phyloP scores from a whole-genome alignment of 1,284 basidiomycete species.

The Macrocybe sp. region DNA sequence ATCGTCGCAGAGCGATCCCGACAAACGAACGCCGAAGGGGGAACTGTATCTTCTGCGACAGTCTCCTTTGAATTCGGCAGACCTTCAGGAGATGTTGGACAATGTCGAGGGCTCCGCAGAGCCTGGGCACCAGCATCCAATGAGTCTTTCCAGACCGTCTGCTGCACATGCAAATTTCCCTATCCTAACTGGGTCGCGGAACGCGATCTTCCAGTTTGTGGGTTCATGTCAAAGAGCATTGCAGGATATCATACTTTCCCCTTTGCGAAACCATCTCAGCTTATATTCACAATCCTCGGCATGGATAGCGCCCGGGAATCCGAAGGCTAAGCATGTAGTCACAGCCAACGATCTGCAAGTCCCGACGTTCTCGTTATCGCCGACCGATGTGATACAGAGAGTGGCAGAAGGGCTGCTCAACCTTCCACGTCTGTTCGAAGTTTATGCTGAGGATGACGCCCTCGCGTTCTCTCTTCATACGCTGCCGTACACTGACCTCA shows the following conservation, averaged over 20 bases:
- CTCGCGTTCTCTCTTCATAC: constrained; percentile 87
- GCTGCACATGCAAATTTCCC: constrained; percentile 25
- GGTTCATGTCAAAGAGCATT: constrained; percentile 72
- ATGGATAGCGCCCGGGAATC: constrained; percentile 58
- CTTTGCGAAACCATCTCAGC: constrained; percentile 73
- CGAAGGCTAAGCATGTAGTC: constrained; percentile 33
- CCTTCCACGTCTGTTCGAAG: constrained; percentile 89
- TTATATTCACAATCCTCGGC: constrained; percentile 65
- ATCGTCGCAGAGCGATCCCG: constrained; percentile 48
- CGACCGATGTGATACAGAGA: constrained; percentile 83
- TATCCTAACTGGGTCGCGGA: constrained; percentile 54
- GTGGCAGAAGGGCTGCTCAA: constrained; percentile 93
- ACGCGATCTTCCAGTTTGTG: constrained; percentile 65
- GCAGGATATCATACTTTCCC: constrained; percentile 80
- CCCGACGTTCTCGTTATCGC: constrained; percentile 92
- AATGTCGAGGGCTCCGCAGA: constrained; percentile 28
- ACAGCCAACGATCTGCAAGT: constrained; percentile 66
- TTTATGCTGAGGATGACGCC: constrained; percentile 89
- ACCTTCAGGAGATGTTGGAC: constrained; percentile 65
- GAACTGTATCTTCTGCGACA: constrained; percentile 73
- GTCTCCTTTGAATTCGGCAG: constrained; percentile 76
- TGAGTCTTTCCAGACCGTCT: constrained; percentile 13
- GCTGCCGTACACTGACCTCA: constrained; percentile 57
- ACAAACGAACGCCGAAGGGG: constrained; percentile 59
- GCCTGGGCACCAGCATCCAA: constrained; percentile 26